These are phyloP conservation scores for Candida boleticola DNA, from an alignment of 805 yeast species.

Conservation along the genomic window DNA sequence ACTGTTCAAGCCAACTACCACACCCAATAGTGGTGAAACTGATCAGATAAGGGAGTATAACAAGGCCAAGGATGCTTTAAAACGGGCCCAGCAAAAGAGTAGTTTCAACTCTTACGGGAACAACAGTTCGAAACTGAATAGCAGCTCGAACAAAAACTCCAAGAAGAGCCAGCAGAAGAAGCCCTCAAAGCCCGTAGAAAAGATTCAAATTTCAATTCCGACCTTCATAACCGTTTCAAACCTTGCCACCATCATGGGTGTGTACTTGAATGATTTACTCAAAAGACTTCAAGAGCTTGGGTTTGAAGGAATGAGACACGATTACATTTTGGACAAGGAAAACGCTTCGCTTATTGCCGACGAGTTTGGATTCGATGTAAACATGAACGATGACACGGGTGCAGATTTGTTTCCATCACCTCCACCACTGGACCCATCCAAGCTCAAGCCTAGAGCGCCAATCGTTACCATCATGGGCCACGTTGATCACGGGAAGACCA, in stretches of 20 bases:
- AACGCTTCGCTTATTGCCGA: conserved; percentile 85
- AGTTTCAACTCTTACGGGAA: not conserved
- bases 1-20: not conserved
- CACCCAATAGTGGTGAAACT: conserved; percentile 2
- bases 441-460: conserved; percentile 74
- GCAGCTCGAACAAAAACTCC: conserved; percentile 1
- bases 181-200: conserved; percentile 8
- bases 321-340: conserved; percentile 80
- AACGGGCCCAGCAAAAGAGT: conserved; percentile 11
- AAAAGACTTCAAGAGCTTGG: conserved; percentile 65
- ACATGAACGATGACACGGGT: conserved; percentile 54
- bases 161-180: conserved; percentile 3
- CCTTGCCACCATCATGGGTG: conserved; percentile 66
- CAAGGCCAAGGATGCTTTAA: conserved; percentile 3
- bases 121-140: conserved; percentile 2
- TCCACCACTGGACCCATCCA: conserved; percentile 29
- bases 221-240: conserved; percentile 77
- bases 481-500: conserved; percentile 97
- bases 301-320: conserved; percentile 66
- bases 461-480: conserved; percentile 98
- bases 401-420: conserved; percentile 58
- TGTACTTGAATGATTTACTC: conserved; percentile 61
- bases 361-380: conserved; percentile 74
- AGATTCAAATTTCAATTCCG: conserved; percentile 53
- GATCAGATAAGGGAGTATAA: conserved; percentile 12